Evolutionary conservation across 2,329 filamentous ascomycete genomes (phyloP), one percentile per base, ranked within the genome.

Genomic region (Ophiostoma populinum): DNA sequence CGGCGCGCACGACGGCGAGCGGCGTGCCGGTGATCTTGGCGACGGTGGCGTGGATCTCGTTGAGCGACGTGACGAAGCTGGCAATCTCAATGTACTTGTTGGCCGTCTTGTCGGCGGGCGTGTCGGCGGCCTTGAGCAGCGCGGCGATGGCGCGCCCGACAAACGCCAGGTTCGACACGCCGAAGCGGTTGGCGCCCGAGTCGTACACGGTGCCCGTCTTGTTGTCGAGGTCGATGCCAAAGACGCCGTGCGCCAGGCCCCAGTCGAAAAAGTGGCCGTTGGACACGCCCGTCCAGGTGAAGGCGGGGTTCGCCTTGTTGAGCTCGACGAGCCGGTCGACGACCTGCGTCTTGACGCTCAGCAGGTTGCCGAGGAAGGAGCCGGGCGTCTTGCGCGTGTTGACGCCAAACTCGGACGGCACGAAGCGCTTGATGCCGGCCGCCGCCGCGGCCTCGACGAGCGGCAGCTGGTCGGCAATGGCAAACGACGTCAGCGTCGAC

Each of bases 61-160:
- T 66, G 50, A 76, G 71, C 1, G 64, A 63, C 0, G 64, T 61
- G 20, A 62, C 62, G 43, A 75, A 69, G 1, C 65, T 71, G 3
- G 67, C 67, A 2, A 59, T 56, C 24, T 68, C 54, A 7, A 69
- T 61, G 2, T 69, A 70, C 40, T 73, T 63, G 43, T 55, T 53
- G 29, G 43, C 43, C n/a, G 50, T 51, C 42, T 48, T 46, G 24
- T 45, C 47, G 11, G 35, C 41, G 9, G 47, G 46, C 32, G 46
- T 44, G 17, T 42, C 45, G 2, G 46, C 46, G 30, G 48, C 42
- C 26, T 34, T 17, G 15, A 55, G 43, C 7, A 48, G 40, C 6
- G 41, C 44, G 2, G 44, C 47, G 4, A 51, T 43, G 11, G 49
- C 49, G 6, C 41, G 40, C 10, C 43, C 52, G 25, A 53, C 42